Evolutionary conservation across 345 rosid species (phyloP).

Genomic region (Corymbia maculata): DNA sequence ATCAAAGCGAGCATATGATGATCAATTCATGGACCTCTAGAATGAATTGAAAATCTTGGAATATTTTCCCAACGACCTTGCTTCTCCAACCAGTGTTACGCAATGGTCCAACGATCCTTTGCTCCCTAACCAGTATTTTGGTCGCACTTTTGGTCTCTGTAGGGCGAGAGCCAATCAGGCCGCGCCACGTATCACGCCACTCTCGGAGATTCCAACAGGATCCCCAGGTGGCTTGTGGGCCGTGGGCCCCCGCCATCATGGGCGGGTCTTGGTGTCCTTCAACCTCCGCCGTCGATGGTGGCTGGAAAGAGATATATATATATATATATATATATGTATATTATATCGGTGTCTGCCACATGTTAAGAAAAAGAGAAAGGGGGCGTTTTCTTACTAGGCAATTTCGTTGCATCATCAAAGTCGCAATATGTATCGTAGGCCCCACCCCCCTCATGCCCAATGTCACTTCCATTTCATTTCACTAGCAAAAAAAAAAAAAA

Average conservation of each 20-base stretch:
- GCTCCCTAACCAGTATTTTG: background rate
- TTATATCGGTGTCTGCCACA: slow-evolving; percentile 1
- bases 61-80: background rate
- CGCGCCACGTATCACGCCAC: background rate
- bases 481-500: background rate
- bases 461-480: background rate
- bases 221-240: background rate
- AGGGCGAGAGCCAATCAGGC: background rate
- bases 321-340: no score
- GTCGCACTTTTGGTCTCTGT: accelerated
- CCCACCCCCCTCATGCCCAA: background rate
- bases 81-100: background rate
- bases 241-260: background rate
- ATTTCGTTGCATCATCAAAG: background rate
- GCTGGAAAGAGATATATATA: background rate
- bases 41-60: background rate
- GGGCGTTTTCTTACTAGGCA: background rate
- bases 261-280: background rate
- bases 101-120: background rate
- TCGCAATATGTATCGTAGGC: background rate
- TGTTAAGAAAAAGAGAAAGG: background rate
- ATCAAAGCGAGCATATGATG: background rate
- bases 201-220: background rate
- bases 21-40: background rate
- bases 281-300: slow-evolving; percentile 4